Conservation (phyloP, 208 protist genomes). For the Strigomonas galati region DNA sequence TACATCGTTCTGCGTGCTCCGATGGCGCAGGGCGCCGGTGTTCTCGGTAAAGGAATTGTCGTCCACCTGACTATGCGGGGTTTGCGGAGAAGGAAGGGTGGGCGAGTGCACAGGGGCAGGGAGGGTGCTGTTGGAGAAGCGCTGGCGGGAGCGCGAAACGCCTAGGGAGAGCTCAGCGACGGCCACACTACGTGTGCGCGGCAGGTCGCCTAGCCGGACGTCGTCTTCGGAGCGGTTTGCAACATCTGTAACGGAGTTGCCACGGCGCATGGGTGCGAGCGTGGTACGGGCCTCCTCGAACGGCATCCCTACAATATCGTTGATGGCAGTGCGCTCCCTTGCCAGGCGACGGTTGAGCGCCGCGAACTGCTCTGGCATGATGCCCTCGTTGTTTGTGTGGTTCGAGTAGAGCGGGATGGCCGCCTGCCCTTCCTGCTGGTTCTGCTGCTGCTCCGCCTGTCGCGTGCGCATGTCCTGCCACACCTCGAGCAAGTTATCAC, state of each 20-base stretch:
- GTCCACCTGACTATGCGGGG: neutral
- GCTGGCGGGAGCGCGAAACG: neutral
- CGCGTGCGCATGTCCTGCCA: constrained; percentile 27
- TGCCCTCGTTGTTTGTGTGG: constrained; percentile 14
- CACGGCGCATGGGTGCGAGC: no score
- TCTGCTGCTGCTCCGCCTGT: constrained; percentile 2
- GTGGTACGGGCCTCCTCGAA: constrained; percentile 4
- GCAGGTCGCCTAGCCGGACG: neutral
- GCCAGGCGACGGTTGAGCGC: constrained; percentile 10
- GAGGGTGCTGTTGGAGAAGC: neutral
- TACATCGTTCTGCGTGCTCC: neutral
- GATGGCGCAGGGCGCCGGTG: neutral
- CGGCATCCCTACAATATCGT: constrained; percentile 17
- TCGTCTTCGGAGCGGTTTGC: no score
- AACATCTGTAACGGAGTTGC: no score
- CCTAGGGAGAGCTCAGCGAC: neutral
- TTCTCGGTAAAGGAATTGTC: neutral
- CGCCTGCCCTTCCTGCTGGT: neutral
- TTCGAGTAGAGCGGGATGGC: constrained; percentile 22
- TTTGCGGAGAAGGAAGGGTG: neutral
- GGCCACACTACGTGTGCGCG: constrained; percentile 3
- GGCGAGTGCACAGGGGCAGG: neutral
- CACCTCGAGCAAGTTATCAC: constrained; percentile 21
- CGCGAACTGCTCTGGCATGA: constrained; percentile 5
- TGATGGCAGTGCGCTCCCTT: constrained; percentile 2